Evolutionary conservation across 495 filamentous ascomycete species (phyloP).

Genomic region (Hapsidospora chrysogenum): DNA sequence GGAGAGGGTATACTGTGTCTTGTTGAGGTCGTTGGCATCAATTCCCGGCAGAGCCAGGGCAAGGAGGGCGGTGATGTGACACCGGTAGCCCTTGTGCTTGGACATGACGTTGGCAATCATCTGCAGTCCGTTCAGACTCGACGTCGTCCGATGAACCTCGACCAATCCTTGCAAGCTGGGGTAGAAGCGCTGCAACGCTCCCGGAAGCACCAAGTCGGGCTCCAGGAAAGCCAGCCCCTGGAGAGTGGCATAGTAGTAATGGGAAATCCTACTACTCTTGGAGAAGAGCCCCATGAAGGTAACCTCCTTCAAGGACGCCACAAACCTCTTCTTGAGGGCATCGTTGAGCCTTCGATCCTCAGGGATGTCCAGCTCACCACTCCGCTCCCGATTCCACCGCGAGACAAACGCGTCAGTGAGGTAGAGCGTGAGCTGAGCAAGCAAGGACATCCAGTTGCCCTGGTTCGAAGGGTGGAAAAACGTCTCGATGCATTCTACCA

Average conservation of each 20-base stretch:
- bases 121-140: conserved; percentile 79
- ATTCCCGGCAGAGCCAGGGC: conserved; percentile 89
- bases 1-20: conserved; percentile 83
- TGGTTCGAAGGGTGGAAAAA: conserved; percentile 99
- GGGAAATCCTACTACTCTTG: conserved; percentile 82
- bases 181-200: conserved; percentile 89
- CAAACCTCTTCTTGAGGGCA: conserved; percentile 73
- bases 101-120: conserved; percentile 79
- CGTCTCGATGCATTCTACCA: conserved; percentile 92
- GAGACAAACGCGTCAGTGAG: conserved; percentile 94
- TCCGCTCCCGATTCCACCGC: conserved; percentile 90
- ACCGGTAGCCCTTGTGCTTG: conserved; percentile 79
- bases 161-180: conserved; percentile 91
- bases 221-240: conserved; percentile 83
- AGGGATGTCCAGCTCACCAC: conserved; percentile 75
- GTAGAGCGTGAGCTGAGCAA: conserved; percentile 84
- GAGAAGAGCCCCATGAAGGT: conserved; percentile 97
- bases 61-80: conserved; percentile 82
- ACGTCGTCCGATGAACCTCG: conserved; percentile 92
- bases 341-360: conserved; percentile 61
- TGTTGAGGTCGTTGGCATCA: conserved; percentile 94
- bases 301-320: conserved; percentile 78
- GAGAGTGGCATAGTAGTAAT: conserved; percentile 74
- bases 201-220: conserved; percentile 81
- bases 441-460: conserved; percentile 75